A percentile compares a stretch with the other conserved stretches of the same genome.
Conservation (phyloP, 106 monocot genomes). For the Acanthochlamys bracteata region DNA sequence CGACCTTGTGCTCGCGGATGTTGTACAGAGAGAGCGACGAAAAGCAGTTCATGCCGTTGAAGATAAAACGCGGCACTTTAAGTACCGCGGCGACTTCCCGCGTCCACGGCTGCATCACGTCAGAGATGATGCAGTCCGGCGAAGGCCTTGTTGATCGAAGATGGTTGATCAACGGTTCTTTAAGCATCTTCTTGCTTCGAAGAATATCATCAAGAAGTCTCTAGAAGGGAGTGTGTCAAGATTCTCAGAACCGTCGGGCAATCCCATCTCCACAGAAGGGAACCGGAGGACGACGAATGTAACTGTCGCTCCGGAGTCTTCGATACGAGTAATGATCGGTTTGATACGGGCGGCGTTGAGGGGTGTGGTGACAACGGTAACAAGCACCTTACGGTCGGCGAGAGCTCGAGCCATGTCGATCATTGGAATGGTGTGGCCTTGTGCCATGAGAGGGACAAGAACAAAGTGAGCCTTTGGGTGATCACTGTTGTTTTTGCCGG, state of each 20-base stretch:
- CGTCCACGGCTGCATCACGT: neutral
- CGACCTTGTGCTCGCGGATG: neutral
- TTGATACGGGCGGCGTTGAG: neutral
- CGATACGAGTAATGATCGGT: neutral
- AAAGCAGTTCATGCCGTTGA: neutral
- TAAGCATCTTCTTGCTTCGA: too few species aligned
- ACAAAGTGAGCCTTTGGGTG: slow-evolving; percentile 5
- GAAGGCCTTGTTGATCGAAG: neutral
- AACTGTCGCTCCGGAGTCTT: neutral
- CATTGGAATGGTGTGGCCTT: slow-evolving; percentile 15
- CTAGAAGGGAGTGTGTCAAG: neutral
- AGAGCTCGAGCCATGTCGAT: slow-evolving; percentile 3
- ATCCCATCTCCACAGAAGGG: neutral
- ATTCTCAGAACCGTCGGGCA: slow-evolving; percentile 9
- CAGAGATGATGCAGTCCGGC: neutral
- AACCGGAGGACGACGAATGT: neutral
- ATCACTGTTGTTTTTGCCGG: too few species aligned
- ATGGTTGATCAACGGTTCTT: too few species aligned
- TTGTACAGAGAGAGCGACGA: neutral
- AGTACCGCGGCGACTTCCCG: neutral
- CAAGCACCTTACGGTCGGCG: neutral
- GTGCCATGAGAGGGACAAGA: slow-evolving; percentile 11
- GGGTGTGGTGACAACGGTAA: slow-evolving; percentile 3
- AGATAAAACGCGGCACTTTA: neutral
- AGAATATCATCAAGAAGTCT: neutral